phyloP scores from a whole-genome alignment of 495 filamentous ascomycete species.

The Penicillium canescens region DNA sequence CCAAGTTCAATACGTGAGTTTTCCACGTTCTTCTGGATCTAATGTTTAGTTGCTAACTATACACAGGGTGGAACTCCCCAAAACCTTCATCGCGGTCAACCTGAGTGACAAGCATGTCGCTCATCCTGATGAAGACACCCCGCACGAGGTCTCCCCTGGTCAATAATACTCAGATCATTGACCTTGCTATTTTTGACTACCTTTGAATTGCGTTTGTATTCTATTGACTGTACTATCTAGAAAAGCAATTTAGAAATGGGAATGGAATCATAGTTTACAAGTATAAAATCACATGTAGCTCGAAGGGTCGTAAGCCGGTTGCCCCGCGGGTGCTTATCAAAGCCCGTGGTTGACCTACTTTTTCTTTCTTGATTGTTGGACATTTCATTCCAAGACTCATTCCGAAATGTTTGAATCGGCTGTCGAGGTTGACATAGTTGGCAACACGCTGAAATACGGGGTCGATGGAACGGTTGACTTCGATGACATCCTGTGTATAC shows the following conservation, averaged over 20 bases:
- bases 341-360: background rate
- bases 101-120: constrained; percentile 30
- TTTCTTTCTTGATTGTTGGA: too few species aligned
- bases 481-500: constrained; percentile 31
- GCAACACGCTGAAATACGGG: constrained; percentile 18
- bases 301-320: background rate
- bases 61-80: constrained; percentile 85
- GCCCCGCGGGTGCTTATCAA: background rate
- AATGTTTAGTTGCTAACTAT: constrained; percentile 1
- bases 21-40: background rate
- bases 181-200: constrained; percentile 2
- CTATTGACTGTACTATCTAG: background rate
- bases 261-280: too few species aligned
- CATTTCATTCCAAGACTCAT: background rate
- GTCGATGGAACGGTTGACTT: constrained; percentile 20
- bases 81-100: constrained; percentile 71
- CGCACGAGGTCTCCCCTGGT: background rate
- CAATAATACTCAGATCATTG: constrained; percentile 2
- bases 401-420: background rate
- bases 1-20: constrained; percentile 89
- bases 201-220: background rate
- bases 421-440: constrained; percentile 9
- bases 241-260: background rate
- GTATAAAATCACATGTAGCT: too few species aligned
- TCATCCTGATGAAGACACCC: constrained; percentile 5